Evolutionary conservation across 2,329 filamentous ascomycete species (phyloP).

Genomic region (Sporothrix mexicana): DNA sequence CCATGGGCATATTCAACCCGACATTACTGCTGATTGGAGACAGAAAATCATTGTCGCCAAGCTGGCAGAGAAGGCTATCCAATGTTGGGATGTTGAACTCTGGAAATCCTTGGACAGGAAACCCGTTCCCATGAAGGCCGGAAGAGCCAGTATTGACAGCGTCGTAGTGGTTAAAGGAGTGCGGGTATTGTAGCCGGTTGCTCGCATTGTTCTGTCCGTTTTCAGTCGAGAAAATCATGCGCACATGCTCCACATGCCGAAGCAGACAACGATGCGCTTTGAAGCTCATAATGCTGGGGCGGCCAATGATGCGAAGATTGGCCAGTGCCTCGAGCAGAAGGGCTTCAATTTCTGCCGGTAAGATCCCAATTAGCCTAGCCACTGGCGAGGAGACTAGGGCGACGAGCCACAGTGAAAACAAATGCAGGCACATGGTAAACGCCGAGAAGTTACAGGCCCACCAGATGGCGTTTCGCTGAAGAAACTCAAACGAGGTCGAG

Average conservation of each 20-base stretch:
- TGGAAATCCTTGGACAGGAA: neutral
- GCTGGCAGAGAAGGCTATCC: slow-evolving; percentile 7
- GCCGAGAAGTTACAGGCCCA: slow-evolving; percentile 17
- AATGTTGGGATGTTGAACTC: slow-evolving; percentile 1
- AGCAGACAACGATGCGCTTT: neutral
- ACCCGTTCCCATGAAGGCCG: neutral
- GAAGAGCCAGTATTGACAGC: no score
- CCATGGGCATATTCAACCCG: neutral
- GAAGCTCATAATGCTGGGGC: slow-evolving; percentile 15
- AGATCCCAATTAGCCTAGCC: neutral
- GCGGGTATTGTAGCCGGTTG: neutral
- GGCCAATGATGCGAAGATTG: neutral
- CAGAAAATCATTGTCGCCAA: slow-evolving; percentile 15
- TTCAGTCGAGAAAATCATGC: neutral
- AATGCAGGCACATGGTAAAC: slow-evolving; percentile 4
- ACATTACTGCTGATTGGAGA: neutral
- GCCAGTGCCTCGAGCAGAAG: neutral
- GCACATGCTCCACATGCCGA: neutral
- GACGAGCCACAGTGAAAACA: neutral
- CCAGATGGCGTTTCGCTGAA: neutral
- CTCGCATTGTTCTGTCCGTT: neutral
- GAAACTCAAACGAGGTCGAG: neutral
- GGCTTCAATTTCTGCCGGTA: neutral
- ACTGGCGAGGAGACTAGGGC: neutral
- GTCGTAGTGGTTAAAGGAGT: neutral